Evolutionary conservation across 2,329 filamentous ascomycete species (phyloP).

Genomic region (Cordyceps cicadae): DNA sequence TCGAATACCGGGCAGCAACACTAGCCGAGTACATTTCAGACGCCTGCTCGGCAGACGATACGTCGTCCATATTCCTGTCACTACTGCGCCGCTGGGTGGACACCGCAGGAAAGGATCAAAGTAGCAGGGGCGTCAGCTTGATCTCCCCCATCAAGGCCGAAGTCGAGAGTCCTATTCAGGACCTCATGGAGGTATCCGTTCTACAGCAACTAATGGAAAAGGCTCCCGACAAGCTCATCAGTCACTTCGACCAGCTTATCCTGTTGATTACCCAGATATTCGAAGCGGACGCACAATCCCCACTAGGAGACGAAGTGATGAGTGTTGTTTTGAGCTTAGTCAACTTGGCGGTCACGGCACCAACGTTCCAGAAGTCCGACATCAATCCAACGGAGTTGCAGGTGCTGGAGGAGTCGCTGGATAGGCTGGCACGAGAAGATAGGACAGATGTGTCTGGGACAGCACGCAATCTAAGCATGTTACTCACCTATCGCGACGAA

Average conservation of each 20-base stretch:
- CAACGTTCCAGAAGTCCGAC: slow-evolving; percentile 44
- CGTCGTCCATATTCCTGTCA: slow-evolving; percentile 52
- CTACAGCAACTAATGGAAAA: slow-evolving; percentile 58
- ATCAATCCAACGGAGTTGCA: slow-evolving; percentile 33
- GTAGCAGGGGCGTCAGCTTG: slow-evolving; percentile 19
- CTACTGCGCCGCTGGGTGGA: slow-evolving; percentile 52
- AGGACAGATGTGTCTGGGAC: slow-evolving; percentile 40
- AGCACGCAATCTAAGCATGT: slow-evolving; percentile 46
- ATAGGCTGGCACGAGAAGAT: slow-evolving; percentile 28
- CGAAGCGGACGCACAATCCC: slow-evolving; percentile 32
- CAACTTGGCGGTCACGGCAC: slow-evolving; percentile 50
- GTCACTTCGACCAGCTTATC: slow-evolving; percentile 55
- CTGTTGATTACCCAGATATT: slow-evolving; percentile 56
- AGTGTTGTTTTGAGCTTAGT: slow-evolving; percentile 51
- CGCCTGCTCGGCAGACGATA: slow-evolving; percentile 45
- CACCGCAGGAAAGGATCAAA: slow-evolving; percentile 19
- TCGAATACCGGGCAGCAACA: slow-evolving; percentile 39
- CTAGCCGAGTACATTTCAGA: slow-evolving; percentile 43
- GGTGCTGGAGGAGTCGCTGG: slow-evolving; percentile 42
- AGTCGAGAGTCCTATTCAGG: slow-evolving; percentile 27
- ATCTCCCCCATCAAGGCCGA: slow-evolving; percentile 16
- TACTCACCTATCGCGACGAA: slow-evolving; percentile 48
- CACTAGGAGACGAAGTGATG: slow-evolving; percentile 39
- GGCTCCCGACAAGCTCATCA: slow-evolving; percentile 55
- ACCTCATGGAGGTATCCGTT: slow-evolving; percentile 51